These are phyloP conservation scores for Solanum etuberosum DNA, from an alignment of 257 asterid species.

Conservation along the genomic window DNA sequence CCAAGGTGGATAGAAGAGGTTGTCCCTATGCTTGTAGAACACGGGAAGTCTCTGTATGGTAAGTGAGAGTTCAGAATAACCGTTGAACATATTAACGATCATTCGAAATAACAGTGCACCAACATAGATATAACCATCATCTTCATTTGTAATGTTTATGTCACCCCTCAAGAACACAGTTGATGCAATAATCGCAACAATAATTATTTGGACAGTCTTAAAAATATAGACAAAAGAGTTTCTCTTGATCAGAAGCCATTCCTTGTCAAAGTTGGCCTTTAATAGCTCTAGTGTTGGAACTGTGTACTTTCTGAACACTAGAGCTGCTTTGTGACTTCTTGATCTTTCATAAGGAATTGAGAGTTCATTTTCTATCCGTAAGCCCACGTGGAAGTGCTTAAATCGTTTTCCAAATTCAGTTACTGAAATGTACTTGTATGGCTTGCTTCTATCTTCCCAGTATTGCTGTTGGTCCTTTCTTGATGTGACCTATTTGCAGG, in stretches of 20 bases:
- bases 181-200: slow-evolving; percentile 38
- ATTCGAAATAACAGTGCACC: slow-evolving; percentile 42
- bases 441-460: slow-evolving; percentile 36
- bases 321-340: slow-evolving; percentile 46
- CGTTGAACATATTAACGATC: slow-evolving; percentile 48
- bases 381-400: slow-evolving; percentile 51
- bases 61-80: slow-evolving; percentile 44
- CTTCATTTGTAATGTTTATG: slow-evolving; percentile 29
- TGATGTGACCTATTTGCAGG: slow-evolving; percentile 40
- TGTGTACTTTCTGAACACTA: slow-evolving; percentile 33
- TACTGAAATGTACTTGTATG: slow-evolving; percentile 34
- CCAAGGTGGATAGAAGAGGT: slow-evolving; percentile 63
- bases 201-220: slow-evolving; percentile 50
- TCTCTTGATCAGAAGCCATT: slow-evolving; percentile 57
- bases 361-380: slow-evolving; percentile 22
- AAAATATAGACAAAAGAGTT: slow-evolving; percentile 51
- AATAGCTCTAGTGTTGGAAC: slow-evolving; percentile 38
- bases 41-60: slow-evolving; percentile 56
- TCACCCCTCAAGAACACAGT: slow-evolving; percentile 40
- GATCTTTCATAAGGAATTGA: slow-evolving; percentile 34
- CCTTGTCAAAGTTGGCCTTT: slow-evolving; percentile 48
- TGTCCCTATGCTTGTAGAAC: slow-evolving; percentile 53
- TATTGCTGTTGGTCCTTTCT: slow-evolving; percentile 64
- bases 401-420: slow-evolving; percentile 27
- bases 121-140: slow-evolving; percentile 30